Conservation (phyloP, 805 yeast genomes). For the Kodamaea leandrae region DNA sequence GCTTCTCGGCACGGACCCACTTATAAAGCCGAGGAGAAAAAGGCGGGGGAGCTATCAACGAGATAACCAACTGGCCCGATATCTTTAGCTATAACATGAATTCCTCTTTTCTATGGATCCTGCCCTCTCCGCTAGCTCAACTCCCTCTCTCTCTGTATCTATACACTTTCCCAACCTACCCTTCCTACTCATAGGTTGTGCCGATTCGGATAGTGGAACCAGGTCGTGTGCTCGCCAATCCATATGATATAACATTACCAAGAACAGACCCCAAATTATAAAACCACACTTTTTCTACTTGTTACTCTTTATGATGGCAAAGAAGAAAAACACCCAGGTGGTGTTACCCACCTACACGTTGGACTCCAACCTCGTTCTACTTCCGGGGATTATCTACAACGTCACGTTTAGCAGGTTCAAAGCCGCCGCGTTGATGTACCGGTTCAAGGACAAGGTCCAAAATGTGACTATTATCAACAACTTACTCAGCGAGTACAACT, state of each 20-base stretch:
- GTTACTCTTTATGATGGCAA: constrained; percentile 1
- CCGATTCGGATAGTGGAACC: no score
- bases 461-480: constrained; percentile 28
- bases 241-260: not conserved
- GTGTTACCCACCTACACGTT: constrained; percentile 40
- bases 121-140: no score
- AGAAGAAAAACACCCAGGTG: constrained; percentile 14
- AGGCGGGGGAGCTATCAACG: not conserved
- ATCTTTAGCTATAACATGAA: no score
- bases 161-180: no score
- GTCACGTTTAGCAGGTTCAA: constrained; percentile 49
- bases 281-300: not conserved
- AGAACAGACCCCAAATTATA: not conserved
- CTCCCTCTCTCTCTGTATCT: no score
- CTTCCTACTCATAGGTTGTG: no score
- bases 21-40: not conserved
- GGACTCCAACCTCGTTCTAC: constrained; percentile 46
- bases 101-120: no score
- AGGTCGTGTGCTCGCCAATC: not conserved
- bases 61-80: no score
- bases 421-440: constrained; percentile 46
- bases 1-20: no score
- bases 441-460: constrained; percentile 33
- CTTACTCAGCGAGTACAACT: constrained; percentile 36
- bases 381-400: constrained; percentile 64